Conservation (phyloP, 768 basidiomycete species). For the Pleurotus cornucopiae region DNA sequence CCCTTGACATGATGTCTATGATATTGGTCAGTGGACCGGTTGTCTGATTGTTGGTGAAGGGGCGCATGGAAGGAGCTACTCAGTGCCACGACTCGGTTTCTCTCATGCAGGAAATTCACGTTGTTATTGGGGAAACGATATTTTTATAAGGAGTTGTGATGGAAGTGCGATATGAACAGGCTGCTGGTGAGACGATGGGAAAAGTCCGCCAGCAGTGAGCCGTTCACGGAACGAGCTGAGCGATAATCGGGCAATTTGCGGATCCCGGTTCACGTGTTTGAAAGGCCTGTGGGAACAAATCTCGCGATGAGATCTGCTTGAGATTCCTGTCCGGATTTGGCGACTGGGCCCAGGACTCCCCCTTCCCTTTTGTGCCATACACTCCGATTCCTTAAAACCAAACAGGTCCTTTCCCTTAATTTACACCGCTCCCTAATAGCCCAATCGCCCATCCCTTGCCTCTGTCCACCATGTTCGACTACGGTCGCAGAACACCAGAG, state of each 20-base stretch:
- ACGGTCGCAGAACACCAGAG: constrained; percentile 16
- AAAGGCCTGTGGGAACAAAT: constrained; percentile 1
- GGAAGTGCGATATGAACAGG: neutral
- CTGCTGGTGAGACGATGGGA: constrained; percentile 2
- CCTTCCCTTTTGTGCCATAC: neutral
- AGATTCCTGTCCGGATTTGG: constrained; percentile 5
- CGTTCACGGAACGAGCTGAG: constrained; percentile 3
- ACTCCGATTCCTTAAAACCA: constrained; percentile 8
- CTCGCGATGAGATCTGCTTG: constrained; percentile 6
- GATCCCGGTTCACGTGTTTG: constrained; percentile 9
- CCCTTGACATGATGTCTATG: constrained; percentile 8
- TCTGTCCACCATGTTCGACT: constrained; percentile 16
- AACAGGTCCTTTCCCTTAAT: constrained; percentile 4
- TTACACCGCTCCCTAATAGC: constrained; percentile 8
- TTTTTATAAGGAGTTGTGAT: neutral
- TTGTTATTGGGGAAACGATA: neutral
- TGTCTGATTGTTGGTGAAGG: neutral
- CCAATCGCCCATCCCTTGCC: constrained; percentile 12
- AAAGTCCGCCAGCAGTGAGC: neutral
- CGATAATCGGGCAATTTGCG: constrained; percentile 9
- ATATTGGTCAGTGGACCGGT: neutral
- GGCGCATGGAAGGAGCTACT: neutral
- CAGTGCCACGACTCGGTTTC: neutral
- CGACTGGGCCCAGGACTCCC: neutral
- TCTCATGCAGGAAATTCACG: neutral